Evolutionary conservation across 2,329 filamentous ascomycete genomes (phyloP).

Genomic region (Nothomitra cinnamomea): DNA sequence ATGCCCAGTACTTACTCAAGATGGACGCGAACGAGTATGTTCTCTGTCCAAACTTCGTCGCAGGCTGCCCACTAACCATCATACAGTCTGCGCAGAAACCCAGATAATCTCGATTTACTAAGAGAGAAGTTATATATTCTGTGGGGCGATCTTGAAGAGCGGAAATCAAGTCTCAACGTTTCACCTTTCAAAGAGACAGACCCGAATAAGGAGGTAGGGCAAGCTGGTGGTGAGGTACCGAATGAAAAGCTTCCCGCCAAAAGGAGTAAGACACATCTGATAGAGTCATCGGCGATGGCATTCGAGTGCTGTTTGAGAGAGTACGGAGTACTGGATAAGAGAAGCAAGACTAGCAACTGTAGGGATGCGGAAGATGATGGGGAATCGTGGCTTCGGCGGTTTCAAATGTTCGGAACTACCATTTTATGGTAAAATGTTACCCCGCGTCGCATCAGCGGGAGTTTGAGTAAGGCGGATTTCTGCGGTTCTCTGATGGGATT

Average conservation of each 20-base stretch:
- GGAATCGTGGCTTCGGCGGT: conserved; percentile 1
- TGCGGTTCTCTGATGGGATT: too few relatives aligned
- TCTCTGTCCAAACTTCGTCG: not conserved
- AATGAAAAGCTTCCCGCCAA: not conserved
- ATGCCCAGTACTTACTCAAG: conserved; percentile 38
- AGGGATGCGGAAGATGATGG: not conserved
- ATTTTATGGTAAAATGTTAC: not conserved
- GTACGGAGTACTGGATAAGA: conserved; percentile 17
- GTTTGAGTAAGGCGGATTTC: too few relatives aligned
- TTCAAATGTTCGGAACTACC: conserved; percentile 3
- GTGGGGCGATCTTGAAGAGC: conserved; percentile 76
- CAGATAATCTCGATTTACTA: conserved; percentile 32
- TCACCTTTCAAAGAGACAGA: conserved; percentile 4
- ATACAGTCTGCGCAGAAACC: conserved; percentile 38
- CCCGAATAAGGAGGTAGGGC: not conserved
- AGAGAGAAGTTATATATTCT: conserved; percentile 57
- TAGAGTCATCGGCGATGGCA: conserved; percentile 20
- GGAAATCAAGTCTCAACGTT: conserved; percentile 26
- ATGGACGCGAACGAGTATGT: conserved; percentile 38
- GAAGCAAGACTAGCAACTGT: not conserved
- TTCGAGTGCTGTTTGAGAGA: conserved; percentile 30
- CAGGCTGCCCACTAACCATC: conserved; percentile 7
- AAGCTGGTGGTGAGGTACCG: conserved; percentile 8
- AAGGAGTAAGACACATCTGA: not conserved
- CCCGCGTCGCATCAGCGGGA: too few relatives aligned